Base-by-base conservation (phyloP, 805 yeast genomes). In the Suhomyces canberraensis region DNA sequence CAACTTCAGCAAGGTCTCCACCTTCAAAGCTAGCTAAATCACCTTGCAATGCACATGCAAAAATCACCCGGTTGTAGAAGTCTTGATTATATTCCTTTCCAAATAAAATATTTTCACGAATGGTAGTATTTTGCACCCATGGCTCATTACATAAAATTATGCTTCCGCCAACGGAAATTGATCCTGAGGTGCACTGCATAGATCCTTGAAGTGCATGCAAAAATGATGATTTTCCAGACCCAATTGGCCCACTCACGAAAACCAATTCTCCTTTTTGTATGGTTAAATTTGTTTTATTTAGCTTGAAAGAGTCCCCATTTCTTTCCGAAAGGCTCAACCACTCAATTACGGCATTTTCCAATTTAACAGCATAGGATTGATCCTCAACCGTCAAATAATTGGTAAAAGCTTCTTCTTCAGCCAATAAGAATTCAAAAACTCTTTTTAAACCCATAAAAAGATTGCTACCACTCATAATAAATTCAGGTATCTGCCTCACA, bases 1-100 rank as follows among this genome's bases (percentile, higher is more conserved):
- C 68, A 39, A 62, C 57, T 44, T 62, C 66, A 14, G 68, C 60
- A 0, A 93, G 11, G 14, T 24, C 68, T 45, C 61, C 68, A 44
- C 60, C 66, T 42, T 60, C 37, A 11, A 62, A 45, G 16, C 60
- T 47, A 20, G 61, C 65, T 22, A 40, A 44, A 36, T 56, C 42
- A 11, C 58, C 53, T 44, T 61, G 61, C n/a, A 62, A 64, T 6
- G 68, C 58, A 39, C 68, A 47, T 3, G 68, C 68, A 25, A 62
- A 52, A 11, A 62, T 40, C 3, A 60, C 57, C n/a, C 48, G 42
- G 7, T 51, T 44, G 39, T 62, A 62, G 24, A 37, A 41, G 27
- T 47, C 39, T 29, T 46, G 51, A 28, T 60, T 58, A 14, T 29
- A 51, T 15, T 37, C 47, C 9, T 31, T 25, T 6, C 67, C 68